Percentiles rank a stretch among this genome's conserved stretches.
These are phyloP conservation scores for Rehmannia glutinosa DNA, from an alignment of 257 asterid genomes.

Conservation along the genomic window DNA sequence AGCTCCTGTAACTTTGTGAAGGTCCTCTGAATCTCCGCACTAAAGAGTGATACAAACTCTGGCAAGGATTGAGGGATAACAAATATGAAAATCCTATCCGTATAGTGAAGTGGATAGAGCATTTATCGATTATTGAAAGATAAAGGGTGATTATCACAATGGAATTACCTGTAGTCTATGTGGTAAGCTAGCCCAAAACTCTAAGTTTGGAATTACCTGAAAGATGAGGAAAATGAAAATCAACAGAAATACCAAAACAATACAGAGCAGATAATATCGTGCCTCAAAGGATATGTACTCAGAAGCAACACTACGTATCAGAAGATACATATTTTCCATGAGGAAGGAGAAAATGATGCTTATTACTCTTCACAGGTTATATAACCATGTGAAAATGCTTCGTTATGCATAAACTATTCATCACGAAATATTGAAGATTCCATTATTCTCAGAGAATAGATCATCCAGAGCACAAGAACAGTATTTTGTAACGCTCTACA, in stretches of 20 bases:
- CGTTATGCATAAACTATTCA: too few relatives aligned
- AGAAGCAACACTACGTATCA: too few relatives aligned
- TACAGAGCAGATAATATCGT: too few relatives aligned
- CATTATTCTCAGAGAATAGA: too few relatives aligned
- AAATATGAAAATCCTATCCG: not conserved
- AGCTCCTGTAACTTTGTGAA: slow-evolving; percentile 64
- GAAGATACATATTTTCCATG: too few relatives aligned
- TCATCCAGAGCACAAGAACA: too few relatives aligned
- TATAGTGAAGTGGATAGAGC: not conserved
- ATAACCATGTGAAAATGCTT: too few relatives aligned
- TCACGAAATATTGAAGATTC: too few relatives aligned
- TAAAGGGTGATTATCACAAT: not conserved
- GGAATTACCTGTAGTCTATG: slow-evolving; percentile 67
- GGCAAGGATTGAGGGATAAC: slow-evolving; percentile 19
- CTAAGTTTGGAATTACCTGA: slow-evolving; percentile 89
- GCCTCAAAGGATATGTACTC: too few relatives aligned
- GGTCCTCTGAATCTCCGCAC: slow-evolving; percentile 80
- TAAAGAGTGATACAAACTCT: slow-evolving; percentile 54
- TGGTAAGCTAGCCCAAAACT: slow-evolving; percentile 87
- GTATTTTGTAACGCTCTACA: too few relatives aligned
- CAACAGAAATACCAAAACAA: not conserved
- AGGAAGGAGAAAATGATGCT: too few relatives aligned
- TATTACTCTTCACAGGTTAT: too few relatives aligned
- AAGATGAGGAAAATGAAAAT: slow-evolving; percentile 20
- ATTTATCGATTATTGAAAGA: not conserved